Conservation (phyloP, 163 green algal species). For the Volvox carteri region DNA sequence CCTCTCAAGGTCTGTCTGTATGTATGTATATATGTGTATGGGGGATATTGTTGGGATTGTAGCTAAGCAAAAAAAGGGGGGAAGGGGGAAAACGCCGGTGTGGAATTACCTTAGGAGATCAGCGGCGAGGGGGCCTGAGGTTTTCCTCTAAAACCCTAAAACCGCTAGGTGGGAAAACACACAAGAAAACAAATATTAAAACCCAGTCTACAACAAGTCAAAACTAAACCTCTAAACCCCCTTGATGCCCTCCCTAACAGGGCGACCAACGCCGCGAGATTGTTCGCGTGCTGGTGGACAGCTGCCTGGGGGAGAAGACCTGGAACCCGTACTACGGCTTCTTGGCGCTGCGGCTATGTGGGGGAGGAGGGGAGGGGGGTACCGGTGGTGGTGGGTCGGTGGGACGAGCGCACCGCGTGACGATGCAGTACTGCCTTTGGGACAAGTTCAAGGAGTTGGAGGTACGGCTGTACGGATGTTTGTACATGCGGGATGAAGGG, state of each 20-base stretch:
- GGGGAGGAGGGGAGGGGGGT: neutral
- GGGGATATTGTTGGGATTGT: no score
- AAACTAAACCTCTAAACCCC: no score
- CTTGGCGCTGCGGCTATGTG: conserved; percentile 73
- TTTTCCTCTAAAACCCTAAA: no score
- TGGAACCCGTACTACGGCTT: conserved; percentile 96
- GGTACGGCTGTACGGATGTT: neutral
- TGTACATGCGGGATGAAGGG: neutral
- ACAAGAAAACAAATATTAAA: no score
- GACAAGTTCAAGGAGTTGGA: conserved; percentile 84
- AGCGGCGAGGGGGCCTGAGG: no score
- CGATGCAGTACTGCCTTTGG: conserved; percentile 87
- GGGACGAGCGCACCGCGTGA: conserved; percentile 70
- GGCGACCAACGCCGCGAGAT: conserved; percentile 89
- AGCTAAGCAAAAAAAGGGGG: no score
- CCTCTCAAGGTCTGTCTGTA: conserved; percentile 81
- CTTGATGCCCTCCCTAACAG: no score
- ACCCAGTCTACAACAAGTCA: no score
- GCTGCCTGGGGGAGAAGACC: conserved; percentile 89
- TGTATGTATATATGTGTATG: no score
- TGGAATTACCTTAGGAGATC: no score
- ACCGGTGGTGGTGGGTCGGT: conserved; percentile 11
- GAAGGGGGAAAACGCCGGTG: no score
- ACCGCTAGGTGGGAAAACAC: no score
- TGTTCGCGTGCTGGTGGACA: conserved; percentile 91